Base-by-base conservation (phyloP, 129 eudicot species). In the Ambrosia trifida region DNA sequence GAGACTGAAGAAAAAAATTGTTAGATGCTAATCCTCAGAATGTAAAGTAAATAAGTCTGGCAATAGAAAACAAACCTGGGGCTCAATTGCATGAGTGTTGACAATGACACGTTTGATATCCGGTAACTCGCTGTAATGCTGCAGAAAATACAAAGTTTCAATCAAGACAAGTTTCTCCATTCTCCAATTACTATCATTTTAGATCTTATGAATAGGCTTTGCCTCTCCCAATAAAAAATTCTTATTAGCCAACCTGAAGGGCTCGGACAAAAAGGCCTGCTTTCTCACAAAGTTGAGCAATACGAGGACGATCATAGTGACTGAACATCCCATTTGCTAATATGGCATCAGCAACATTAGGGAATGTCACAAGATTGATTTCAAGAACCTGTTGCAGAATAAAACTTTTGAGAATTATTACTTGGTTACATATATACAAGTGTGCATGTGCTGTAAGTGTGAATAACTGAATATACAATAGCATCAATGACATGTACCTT, bases 61-160 rank as follows among this genome's bases (percentile, higher is more conserved):
- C 12, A 78, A 28, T 58, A 33, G 9, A 74, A 33, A 6, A 74
- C 70, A 60, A 68, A 94, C 98, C 96, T 94, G 98, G 65, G 98
- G 98, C 84, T 94, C 98, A 81, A 94, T 94, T 38, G 98, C 98
- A 87, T 89, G 98, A 28, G 98, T 94, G 80, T 94, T 94, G 75
- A 94, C 97, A 66, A 94, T 94, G 69, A 94, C 90, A 72, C 98
- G 96, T 75, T 94, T 94, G 78, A 94, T 85, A 82, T 94, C 98
- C 18, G 98, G 96, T 52, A 87, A 57, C 71, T 89, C 96, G 36
- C 87, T 79, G 70, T 92, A 92, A 72, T 92, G 98, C 98, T 92
- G 95, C 79, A 78, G 62, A 31, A 66, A 43, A 44, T 14, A 76
- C 8, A 51, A 59, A 40, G 4, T 24, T 61, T 66, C 11, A 66